A percentile compares a stretch with the other conserved stretches of the same genome.
Conservation (phyloP, 2,329 filamentous ascomycete species). For the Xylaria sp. region DNA sequence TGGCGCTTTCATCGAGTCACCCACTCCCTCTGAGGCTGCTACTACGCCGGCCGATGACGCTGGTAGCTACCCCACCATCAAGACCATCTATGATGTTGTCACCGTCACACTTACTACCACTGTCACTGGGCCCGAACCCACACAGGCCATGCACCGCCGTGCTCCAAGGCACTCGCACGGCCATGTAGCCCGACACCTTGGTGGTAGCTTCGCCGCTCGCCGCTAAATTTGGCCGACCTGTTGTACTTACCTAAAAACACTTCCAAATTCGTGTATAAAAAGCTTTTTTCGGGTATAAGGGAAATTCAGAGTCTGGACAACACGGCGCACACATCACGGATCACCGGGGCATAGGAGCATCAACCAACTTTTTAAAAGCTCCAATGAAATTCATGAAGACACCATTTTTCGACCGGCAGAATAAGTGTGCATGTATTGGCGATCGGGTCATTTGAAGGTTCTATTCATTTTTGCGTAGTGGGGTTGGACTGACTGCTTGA, state of each 20-base stretch:
- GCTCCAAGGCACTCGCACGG: conserved; percentile 42
- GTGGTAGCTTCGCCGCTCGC: conserved; percentile 39
- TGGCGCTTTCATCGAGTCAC: conserved; percentile 51
- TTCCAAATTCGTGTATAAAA: conserved; percentile 27
- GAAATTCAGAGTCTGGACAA: not conserved
- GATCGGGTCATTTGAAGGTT: not conserved
- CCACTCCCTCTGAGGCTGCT: conserved; percentile 37
- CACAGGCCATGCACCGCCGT: conserved; percentile 39
- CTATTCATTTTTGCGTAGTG: not conserved
- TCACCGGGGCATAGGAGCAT: not conserved
- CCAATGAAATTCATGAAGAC: conserved; percentile 25
- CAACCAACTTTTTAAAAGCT: not conserved
- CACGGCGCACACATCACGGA: not conserved
- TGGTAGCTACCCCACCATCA: conserved; percentile 45
- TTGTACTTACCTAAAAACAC: not conserved
- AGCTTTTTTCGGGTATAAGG: conserved; percentile 6
- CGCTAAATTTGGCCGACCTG: conserved; percentile 27
- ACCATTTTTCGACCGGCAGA: conserved; percentile 4
- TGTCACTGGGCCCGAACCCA: conserved; percentile 35
- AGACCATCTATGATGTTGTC: conserved; percentile 59
- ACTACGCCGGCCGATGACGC: conserved; percentile 41
- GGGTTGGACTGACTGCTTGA: not conserved
- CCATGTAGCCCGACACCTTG: conserved; percentile 42
- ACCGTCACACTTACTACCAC: conserved; percentile 55
- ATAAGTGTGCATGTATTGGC: conserved; percentile 26